Conservation (phyloP, 305 asterid genomes). For the Solanum hybrid region DNA sequence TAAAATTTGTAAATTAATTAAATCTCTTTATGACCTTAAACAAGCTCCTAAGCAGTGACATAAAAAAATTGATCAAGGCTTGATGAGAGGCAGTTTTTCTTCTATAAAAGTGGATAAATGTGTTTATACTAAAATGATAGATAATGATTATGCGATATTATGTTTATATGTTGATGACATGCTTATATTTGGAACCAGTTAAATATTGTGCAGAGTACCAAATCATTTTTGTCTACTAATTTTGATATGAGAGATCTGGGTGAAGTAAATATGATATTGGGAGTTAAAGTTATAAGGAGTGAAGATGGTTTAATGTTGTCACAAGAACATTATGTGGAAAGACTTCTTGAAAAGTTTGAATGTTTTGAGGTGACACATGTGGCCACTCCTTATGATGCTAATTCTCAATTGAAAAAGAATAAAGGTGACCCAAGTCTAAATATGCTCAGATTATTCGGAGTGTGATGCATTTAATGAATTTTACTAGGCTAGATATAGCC, state of each 20-base stretch:
- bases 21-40: background rate
- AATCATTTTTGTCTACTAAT: background rate
- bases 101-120: background rate
- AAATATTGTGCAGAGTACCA: background rate
- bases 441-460: background rate
- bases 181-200: background rate
- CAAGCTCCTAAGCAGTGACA: background rate
- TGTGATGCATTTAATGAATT: background rate
- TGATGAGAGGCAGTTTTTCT: background rate
- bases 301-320: background rate
- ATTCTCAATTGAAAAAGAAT: background rate
- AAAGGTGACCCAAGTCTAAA: background rate
- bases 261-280: background rate
- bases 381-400: background rate
- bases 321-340: background rate
- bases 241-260: background rate
- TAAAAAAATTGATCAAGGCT: background rate
- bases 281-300: background rate
- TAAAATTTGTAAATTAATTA: background rate
- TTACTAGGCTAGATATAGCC: background rate
- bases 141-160: background rate
- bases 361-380: background rate
- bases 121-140: background rate
- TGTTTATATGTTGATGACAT: background rate
- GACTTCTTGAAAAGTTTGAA: background rate